Base-by-base conservation (phyloP, 2,329 filamentous ascomycete genomes). In the Chalaropsis ovoidea region DNA sequence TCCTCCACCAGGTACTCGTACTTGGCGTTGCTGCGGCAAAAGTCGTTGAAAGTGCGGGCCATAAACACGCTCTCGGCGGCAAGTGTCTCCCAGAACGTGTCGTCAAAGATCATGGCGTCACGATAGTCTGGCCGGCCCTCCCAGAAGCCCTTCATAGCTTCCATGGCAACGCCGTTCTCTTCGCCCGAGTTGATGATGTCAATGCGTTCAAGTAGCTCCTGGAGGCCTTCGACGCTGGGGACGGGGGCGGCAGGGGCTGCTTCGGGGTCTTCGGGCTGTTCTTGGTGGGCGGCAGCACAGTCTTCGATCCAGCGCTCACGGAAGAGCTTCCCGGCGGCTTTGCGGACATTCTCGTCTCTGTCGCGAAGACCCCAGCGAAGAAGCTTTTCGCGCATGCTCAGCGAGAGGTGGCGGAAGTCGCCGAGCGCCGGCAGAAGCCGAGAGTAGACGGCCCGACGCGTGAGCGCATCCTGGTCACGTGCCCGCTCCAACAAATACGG, bases 301-400 rank as follows among this genome's bases (percentile, higher is more conserved):
- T 97, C 90, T 72, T 97, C 93, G 68, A 99, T 93, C 94, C 94
- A 99, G n/a, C 90, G 85, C 72, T 96, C 92, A 68, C 88, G 86
- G 77, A 99, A 99, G 6, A 97, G 80, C 58, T 89, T 87, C 7
- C 89, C 90, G 2, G 94, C 89, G 8, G 93, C 93, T 74, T 96
- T 95, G 63, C 92, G 86, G 13, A 99, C 94, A 70, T 88, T 90
- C 70, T 97, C 93, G 70, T 99, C 94, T 74, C 94, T 85, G 74
- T 99, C 94, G 47, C 92, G 86, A 49, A 99, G 79, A 62, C 94
- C 94, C 94, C 94, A 99, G 47, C 94, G 85, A 35, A 99, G 81
- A 41, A 99, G 81, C 75, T 97, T 97, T 75, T 99, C 94, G 72
- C 94, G 82, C 86, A 97, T 95, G 1, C 89, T 90, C 27, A 99